These are phyloP conservation scores for Pseudofabraea citricarpa DNA, from an alignment of 2,329 filamentous ascomycete species.

Conservation along the genomic window DNA sequence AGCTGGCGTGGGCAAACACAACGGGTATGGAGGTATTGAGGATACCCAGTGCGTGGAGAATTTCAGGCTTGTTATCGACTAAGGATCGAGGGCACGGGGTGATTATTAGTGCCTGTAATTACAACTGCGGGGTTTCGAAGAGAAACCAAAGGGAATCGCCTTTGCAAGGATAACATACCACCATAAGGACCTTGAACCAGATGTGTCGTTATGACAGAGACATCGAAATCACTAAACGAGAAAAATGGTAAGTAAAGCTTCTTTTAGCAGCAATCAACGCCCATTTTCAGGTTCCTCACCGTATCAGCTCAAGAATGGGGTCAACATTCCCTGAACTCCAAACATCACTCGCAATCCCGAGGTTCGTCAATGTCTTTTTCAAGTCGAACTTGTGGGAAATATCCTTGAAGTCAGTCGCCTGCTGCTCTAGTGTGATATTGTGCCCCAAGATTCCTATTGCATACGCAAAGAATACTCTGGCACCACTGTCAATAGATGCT, in stretches of 20 bases:
- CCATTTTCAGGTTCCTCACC: too few species aligned
- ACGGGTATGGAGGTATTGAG: constrained; percentile 40
- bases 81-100: too few species aligned
- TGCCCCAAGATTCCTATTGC: constrained; percentile 29
- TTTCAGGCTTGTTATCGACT: not conserved
- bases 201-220: constrained; percentile 40
- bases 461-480: constrained; percentile 42
- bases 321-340: constrained; percentile 25
- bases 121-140: not conserved
- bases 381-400: constrained; percentile 22
- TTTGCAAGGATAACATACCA: not conserved
- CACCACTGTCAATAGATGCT: constrained; percentile 42
- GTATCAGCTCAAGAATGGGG: too few species aligned
- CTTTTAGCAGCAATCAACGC: constrained; percentile 4
- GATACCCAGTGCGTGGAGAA: constrained; percentile 21
- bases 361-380: constrained; percentile 25
- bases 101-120: not conserved
- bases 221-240: constrained; percentile 33
- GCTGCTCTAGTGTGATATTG: constrained; percentile 21
- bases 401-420: constrained; percentile 34
- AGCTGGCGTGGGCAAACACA: constrained; percentile 34
- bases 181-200: constrained; percentile 18
- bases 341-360: constrained; percentile 39
- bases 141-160: not conserved
- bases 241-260: constrained; percentile 27